These are phyloP conservation scores for Pythium sp. DNA, from an alignment of 352 stramenopile species.

Conservation along the genomic window DNA sequence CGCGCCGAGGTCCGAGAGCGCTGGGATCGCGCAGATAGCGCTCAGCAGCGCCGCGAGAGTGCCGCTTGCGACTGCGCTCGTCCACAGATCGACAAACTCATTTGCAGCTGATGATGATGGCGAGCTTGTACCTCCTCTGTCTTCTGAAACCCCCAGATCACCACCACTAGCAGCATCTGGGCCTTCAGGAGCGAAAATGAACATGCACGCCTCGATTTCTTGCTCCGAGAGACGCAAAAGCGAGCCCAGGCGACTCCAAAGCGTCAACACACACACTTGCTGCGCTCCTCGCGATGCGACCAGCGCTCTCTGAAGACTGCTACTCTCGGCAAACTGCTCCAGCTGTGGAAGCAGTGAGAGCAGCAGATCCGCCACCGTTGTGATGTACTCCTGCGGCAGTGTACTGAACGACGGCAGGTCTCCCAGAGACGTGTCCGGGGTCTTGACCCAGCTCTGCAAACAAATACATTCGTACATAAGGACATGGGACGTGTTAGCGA, in stretches of 20 bases:
- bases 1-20: constrained; percentile 53
- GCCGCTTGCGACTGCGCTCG: constrained; percentile 57
- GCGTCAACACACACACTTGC: constrained; percentile 40
- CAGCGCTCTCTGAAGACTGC: constrained; percentile 49
- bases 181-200: constrained; percentile 31
- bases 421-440: constrained; percentile 35
- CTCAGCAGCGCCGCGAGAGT: constrained; percentile 55
- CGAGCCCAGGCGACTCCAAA: constrained; percentile 53
- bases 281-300: constrained; percentile 49
- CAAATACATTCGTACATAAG: not conserved
- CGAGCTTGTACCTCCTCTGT: constrained; percentile 13
- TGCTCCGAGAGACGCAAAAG: constrained; percentile 37
- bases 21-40: constrained; percentile 51
- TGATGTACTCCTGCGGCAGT: constrained; percentile 86
- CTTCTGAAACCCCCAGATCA: not conserved
- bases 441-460: constrained; percentile 48
- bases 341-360: constrained; percentile 78
- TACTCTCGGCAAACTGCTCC: constrained; percentile 79
- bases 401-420: constrained; percentile 76
- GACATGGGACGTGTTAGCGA: not conserved
- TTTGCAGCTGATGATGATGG: constrained; percentile 17
- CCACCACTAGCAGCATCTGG: constrained; percentile 14
- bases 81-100: constrained; percentile 81
- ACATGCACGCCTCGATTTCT: constrained; percentile 46
- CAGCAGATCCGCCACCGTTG: constrained; percentile 68